Percentiles rank a stretch among this genome's conserved stretches.
phyloP scores from a whole-genome alignment of 2,329 filamentous ascomycete genomes.

The Diaporthe amygdali region DNA sequence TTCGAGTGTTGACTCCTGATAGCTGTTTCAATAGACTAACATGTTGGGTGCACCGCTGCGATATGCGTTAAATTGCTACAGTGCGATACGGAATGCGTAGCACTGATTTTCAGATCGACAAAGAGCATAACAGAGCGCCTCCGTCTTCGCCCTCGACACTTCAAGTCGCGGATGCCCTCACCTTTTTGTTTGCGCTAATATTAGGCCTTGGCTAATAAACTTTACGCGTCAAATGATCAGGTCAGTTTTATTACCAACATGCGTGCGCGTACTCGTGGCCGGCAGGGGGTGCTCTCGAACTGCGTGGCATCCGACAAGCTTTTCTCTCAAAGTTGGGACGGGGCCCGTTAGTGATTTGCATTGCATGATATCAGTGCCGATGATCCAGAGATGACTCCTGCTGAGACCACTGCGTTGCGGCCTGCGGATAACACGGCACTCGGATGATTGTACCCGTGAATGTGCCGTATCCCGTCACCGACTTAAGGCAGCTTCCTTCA shows the following conservation, averaged over 20 bases:
- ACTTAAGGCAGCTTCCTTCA: background rate
- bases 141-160: background rate
- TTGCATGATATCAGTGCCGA: background rate
- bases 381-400: background rate
- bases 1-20: too few relatives aligned
- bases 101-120: background rate
- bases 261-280: background rate
- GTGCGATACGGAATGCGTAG: too few relatives aligned
- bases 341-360: background rate
- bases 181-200: background rate
- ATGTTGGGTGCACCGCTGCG: background rate
- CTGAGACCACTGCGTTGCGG: background rate
- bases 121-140: background rate
- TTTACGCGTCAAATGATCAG: background rate
- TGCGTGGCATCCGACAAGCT: background rate
- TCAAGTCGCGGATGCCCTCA: background rate
- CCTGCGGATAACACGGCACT: background rate
- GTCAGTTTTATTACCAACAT: background rate
- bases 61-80: background rate
- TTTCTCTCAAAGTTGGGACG: background rate
- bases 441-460: background rate
- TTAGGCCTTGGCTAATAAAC: background rate
- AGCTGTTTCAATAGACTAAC: background rate
- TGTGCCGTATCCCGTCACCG: background rate
- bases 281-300: background rate